Evolutionary conservation across 208 protist genomes (phyloP).

Genomic region (Leishmania amazonensis): DNA sequence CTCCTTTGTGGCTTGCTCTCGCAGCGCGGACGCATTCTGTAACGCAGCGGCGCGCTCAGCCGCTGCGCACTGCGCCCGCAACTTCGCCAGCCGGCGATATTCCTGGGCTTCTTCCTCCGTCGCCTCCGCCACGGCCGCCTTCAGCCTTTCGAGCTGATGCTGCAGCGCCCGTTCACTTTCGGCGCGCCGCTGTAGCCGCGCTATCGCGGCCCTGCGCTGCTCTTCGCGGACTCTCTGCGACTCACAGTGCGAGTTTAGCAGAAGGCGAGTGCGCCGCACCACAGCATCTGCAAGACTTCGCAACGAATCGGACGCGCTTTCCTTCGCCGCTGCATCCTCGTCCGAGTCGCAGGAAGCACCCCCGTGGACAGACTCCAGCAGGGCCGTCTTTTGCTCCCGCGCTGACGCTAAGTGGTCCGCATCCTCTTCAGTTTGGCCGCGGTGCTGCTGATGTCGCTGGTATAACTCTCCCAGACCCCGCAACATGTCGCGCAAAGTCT

Average conservation of each 20-base stretch:
- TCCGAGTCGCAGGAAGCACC: background rate
- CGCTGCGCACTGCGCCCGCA: constrained; percentile 7
- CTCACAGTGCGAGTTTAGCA: background rate
- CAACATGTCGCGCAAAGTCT: constrained; percentile 9
- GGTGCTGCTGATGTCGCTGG: background rate
- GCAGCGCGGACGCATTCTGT: background rate
- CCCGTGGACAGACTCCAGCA: background rate
- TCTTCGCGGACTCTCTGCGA: background rate
- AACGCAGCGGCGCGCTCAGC: constrained; percentile 6
- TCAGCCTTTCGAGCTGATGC: background rate
- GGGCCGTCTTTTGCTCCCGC: background rate
- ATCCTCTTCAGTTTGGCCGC: background rate
- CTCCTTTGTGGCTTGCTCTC: background rate
- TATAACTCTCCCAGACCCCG: background rate
- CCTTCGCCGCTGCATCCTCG: background rate
- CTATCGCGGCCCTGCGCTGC: background rate
- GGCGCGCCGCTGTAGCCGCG: background rate
- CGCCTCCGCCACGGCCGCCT: background rate
- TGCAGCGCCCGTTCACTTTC: background rate
- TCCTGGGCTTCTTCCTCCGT: background rate
- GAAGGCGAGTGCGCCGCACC: background rate
- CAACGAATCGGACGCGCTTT: background rate
- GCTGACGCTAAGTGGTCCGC: background rate
- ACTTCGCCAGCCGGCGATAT: background rate
- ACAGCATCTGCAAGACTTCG: constrained; percentile 4